Evolutionary conservation across 352 stramenopile genomes (phyloP), one percentile per base, ranked within the genome.

Genomic region (Aphanomyces cochlioides): DNA sequence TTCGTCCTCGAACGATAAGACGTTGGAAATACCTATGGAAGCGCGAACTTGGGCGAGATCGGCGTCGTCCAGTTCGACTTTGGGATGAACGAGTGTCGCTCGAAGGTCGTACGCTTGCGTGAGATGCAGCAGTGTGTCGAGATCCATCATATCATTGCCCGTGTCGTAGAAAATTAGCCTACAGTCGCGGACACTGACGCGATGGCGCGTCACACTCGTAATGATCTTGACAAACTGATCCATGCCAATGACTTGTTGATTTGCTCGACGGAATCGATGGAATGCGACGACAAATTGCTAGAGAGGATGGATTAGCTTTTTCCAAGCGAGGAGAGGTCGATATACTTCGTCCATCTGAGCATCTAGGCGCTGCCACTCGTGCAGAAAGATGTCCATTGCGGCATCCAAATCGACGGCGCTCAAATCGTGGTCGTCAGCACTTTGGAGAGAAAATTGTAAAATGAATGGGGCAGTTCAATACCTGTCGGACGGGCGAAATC

Each of bases 191-290:
- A 77, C 60, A 1, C 75, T 78, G 4, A 92, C 72, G 5, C 76
- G 74, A 21, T 79, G 73, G 15, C 76, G 76, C 3, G 82, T 89
- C 34, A 90, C 81, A 17, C 76, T 77, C n/a, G 74, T 88, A 8
- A 90, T 79, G 66, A 92, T 84, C 64, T 89, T 85, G 65, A 79
- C 76, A 56, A 92, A 92, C 72, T 90, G 78, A 12, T 90, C 81
- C 64, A 89, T 73, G 6, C 83, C 84, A 19, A 92, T 86, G 10
- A 34, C 78, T 79, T 17, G 79, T 76, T 4, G 78, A 53, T 64
- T 88, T 81, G 34, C 76, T 68, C 8, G 70, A 54, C 34, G 72
- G 70, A 60, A 92, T 86, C 17, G 79, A 79, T 48, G 85, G 77
- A 41, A 69, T 73, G 76, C 90, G 88, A 10, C 73, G 78, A 78